Conservation (phyloP, 164 flowering plant genomes). For the Vitis riparia region DNA sequence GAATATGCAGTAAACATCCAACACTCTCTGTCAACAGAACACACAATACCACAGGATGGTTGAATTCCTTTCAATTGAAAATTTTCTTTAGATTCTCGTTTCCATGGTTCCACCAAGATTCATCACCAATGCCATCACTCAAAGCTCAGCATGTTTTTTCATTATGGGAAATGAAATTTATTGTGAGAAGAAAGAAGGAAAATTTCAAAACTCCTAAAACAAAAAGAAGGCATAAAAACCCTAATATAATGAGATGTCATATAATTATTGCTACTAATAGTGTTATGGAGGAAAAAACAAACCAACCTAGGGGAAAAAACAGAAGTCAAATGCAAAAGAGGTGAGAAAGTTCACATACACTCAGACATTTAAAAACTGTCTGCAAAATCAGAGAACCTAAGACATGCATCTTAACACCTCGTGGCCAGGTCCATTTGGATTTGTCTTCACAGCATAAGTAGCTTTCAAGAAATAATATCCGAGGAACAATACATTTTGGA, state of each 20-base stretch:
- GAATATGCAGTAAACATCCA: too few relatives aligned
- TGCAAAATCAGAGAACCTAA: slow-evolving; percentile 90
- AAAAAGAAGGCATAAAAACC: too few relatives aligned
- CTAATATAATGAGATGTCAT: not conserved
- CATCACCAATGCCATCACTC: not conserved
- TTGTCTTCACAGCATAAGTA: slow-evolving; percentile 58
- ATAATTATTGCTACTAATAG: not conserved
- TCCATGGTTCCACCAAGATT: not conserved
- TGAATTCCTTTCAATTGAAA: not conserved
- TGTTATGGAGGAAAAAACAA: not conserved
- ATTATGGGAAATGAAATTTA: not conserved
- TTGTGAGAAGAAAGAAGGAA: not conserved
- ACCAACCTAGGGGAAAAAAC: not conserved
- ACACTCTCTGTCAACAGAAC: not conserved
- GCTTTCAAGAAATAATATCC: slow-evolving; percentile 73
- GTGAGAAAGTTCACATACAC: slow-evolving; percentile 12
- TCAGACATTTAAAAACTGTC: slow-evolving; percentile 52
- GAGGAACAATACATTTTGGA: slow-evolving; percentile 64
- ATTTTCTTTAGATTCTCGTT: not conserved
- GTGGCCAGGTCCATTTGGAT: slow-evolving; percentile 70
- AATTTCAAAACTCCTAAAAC: not conserved
- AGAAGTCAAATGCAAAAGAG: not conserved
- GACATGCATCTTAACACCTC: slow-evolving; percentile 62
- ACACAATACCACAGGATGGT: not conserved
- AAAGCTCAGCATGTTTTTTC: not conserved